phyloP scores from a whole-genome alignment of 345 rosid species.

The Salix koriyanagi region DNA sequence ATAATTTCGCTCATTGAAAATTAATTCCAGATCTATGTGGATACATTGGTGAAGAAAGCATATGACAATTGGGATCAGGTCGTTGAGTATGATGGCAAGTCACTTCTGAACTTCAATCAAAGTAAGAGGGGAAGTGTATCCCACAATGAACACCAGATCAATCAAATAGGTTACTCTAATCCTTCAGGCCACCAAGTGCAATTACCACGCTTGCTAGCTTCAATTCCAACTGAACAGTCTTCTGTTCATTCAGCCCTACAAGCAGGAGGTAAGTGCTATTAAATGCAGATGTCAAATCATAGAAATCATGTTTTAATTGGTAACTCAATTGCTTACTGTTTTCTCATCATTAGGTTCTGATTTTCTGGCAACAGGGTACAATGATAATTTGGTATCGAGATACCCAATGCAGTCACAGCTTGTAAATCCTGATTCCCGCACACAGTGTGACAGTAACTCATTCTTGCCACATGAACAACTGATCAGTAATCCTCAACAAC shows the following conservation, averaged over 20 bases:
- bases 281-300: not conserved
- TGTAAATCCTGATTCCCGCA: constrained; percentile 44
- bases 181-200: constrained; percentile 52
- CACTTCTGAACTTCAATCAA: constrained; percentile 65
- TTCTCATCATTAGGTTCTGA: constrained; percentile 4
- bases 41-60: constrained; percentile 82
- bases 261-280: constrained; percentile 48
- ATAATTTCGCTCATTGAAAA: constrained; percentile 3
- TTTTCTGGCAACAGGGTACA: constrained; percentile 40
- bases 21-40: constrained; percentile 69
- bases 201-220: constrained; percentile 41
- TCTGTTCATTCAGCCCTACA: constrained; percentile 45
- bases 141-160: constrained; percentile 45
- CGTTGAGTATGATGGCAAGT: constrained; percentile 86
- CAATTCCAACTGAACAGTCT: constrained; percentile 51
- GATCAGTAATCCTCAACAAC: constrained; percentile 40
- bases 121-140: constrained; percentile 44
- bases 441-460: constrained; percentile 44
- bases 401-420: constrained; percentile 53
- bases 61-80: constrained; percentile 89
- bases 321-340: not conserved
- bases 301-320: not conserved
- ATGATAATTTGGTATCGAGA: constrained; percentile 42
- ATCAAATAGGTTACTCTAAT: constrained; percentile 39
- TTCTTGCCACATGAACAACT: constrained; percentile 44